These are phyloP conservation scores for Lycium ferocissimum DNA, from an alignment of 257 asterid genomes.

Conservation along the genomic window DNA sequence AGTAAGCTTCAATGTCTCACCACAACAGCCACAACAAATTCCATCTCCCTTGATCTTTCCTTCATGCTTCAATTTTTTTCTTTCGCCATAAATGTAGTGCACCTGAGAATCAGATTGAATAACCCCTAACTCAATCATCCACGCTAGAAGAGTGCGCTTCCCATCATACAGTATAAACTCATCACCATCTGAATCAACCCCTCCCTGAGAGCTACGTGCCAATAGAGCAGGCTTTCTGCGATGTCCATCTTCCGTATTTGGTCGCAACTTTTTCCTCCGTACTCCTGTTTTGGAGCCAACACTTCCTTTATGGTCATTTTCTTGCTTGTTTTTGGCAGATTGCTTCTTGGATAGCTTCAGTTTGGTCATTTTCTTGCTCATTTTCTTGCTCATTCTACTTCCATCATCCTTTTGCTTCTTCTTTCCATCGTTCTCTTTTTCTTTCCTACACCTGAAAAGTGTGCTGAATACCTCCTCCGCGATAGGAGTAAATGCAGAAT, in stretches of 20 bases:
- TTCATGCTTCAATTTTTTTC: slow-evolving; percentile 45
- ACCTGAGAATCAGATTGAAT: slow-evolving; percentile 63
- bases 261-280: slow-evolving; percentile 40
- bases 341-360: slow-evolving; percentile 45
- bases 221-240: slow-evolving; percentile 51
- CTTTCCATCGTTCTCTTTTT: slow-evolving; percentile 48
- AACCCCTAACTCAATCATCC: slow-evolving; percentile 89
- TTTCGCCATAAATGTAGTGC: slow-evolving; percentile 56
- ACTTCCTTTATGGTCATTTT: slow-evolving; percentile 40
- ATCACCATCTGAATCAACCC: slow-evolving; percentile 48
- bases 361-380: slow-evolving; percentile 41
- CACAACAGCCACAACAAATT: slow-evolving; percentile 82
- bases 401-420: slow-evolving; percentile 40
- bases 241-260: slow-evolving; percentile 42
- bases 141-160: slow-evolving; percentile 70
- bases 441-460: slow-evolving; percentile 58
- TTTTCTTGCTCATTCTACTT: slow-evolving; percentile 44
- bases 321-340: slow-evolving; percentile 36
- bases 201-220: slow-evolving; percentile 74
- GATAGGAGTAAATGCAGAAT: slow-evolving; percentile 61
- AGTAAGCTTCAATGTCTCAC: slow-evolving; percentile 44
- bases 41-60: slow-evolving; percentile 82
- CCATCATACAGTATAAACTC: slow-evolving; percentile 60
- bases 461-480: slow-evolving; percentile 69
- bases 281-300: slow-evolving; percentile 18